phyloP scores from a whole-genome alignment of 2,329 filamentous ascomycete genomes.

The Cladosporium velox region DNA sequence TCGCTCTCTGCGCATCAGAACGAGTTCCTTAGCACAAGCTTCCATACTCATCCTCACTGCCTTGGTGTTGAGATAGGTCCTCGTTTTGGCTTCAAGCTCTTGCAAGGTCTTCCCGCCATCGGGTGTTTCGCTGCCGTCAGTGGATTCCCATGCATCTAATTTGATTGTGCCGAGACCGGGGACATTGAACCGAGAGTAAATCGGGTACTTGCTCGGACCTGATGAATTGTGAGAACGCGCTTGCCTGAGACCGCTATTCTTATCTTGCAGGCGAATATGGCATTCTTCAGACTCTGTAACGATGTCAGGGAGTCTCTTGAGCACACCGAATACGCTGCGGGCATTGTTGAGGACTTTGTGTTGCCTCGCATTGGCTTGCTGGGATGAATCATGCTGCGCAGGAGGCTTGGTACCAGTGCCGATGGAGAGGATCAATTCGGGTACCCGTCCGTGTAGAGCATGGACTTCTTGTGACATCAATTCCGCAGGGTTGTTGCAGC shows the following conservation, averaged over 20 bases:
- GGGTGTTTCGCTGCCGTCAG: neutral
- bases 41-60: neutral
- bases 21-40: neutral
- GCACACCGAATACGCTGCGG: no score
- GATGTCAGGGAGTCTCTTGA: no score
- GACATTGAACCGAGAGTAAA: conserved; percentile 1
- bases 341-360: neutral
- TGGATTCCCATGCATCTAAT: neutral
- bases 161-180: neutral
- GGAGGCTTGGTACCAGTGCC: no score
- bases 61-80: neutral
- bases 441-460: neutral
- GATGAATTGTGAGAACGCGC: no score
- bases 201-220: neutral
- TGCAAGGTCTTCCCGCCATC: neutral
- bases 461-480: neutral
- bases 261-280: no score
- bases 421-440: no score
- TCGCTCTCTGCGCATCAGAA: neutral
- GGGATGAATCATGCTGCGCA: no score
- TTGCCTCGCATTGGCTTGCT: no score
- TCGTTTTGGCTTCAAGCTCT: neutral
- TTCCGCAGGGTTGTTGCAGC: conserved; percentile 21
- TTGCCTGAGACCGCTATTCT: no score
- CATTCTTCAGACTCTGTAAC: no score